Base-by-base conservation (phyloP, 345 rosid genomes). In the Heritiera littoralis region DNA sequence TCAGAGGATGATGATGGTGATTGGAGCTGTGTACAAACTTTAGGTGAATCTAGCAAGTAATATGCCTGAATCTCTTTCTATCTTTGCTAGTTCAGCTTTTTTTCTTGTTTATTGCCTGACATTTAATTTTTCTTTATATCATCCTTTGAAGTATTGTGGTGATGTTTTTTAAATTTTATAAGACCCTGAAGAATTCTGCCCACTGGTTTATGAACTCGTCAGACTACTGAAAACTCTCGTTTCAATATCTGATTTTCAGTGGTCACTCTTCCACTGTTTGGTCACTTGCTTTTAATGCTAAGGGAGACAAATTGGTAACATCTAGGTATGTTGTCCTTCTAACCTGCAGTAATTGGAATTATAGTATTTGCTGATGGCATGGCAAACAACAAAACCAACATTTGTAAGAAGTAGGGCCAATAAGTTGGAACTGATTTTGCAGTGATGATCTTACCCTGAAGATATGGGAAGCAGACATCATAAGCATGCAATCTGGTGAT, bases 361-460 rank as follows among this genome's bases (percentile, higher is more conserved):
- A 66, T 46, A 55, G 78, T 75, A 32, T 79, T 7, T 48, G 52
- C 49, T 74, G 23, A 71, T 77, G 28, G 70, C 55, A 3, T 80
- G 7, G 4, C 20, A 54, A 18, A 1, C 30, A 20, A 54, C 38
- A 20, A 20, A 20, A 23, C 0, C 11, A 15, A 12, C 40, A 54
- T 46, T 60, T 23, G 1, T 60, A 65, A 70, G 2, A 66, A 66
- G 61, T 56, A 28, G 75, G 55, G 45, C 76, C 72, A 56, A 46
- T 49, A 18, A 64, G 64, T 74, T 84, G 72, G 72, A 40, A 58
- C 38, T 83, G 69, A 38, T 75, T 83, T 79, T 89, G 86, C 93
- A 96, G 99, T 86, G 99, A 94, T 83, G 99, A 96, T 88, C 97
- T 92, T 75, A 91, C 97, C 18, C 76, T 96, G 80, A 96, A 94